These are phyloP conservation scores for Shiraia sp. DNA, from an alignment of 2,329 filamentous ascomycete genomes.

Conservation along the genomic window DNA sequence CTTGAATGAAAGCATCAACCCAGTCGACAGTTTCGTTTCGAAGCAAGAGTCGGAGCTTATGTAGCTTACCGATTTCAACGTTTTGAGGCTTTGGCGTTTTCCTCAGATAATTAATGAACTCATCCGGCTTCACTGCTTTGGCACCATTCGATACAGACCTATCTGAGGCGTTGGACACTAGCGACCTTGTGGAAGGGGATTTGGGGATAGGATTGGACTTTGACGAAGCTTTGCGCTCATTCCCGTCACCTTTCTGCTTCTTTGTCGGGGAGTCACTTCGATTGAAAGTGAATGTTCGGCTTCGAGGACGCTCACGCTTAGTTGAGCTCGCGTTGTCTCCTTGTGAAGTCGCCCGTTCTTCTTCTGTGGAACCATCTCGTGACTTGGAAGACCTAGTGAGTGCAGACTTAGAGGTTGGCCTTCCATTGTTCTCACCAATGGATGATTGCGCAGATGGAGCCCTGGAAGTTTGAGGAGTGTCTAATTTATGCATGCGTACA, in stretches of 20 bases:
- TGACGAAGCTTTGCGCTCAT: constrained; percentile 56
- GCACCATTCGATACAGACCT: constrained; percentile 70
- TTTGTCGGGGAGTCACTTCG: constrained; percentile 75
- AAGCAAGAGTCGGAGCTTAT: constrained; percentile 86
- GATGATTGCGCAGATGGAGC: constrained; percentile 49
- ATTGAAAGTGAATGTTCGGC: constrained; percentile 78
- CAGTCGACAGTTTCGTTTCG: constrained; percentile 94
- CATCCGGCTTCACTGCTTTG: constrained; percentile 72
- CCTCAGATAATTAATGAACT: constrained; percentile 84
- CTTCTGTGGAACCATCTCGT: constrained; percentile 30
- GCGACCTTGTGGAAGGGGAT: constrained; percentile 60
- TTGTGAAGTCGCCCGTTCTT: constrained; percentile 16
- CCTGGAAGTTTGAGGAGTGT: constrained; percentile 54
- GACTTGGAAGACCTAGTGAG: constrained; percentile 46
- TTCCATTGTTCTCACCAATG: constrained; percentile 37
- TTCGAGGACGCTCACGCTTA: constrained; percentile 60
- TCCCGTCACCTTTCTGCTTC: constrained; percentile 69
- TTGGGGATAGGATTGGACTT: constrained; percentile 74
- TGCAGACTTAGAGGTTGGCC: constrained; percentile 42
- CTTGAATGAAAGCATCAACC: constrained; percentile 88
- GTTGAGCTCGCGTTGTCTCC: constrained; percentile 26
- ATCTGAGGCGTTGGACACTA: constrained; percentile 59
- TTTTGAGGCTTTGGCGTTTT: constrained; percentile 79
- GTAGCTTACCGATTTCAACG: constrained; percentile 91
- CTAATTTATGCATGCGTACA: constrained; percentile 82